These are phyloP conservation scores for Podospora didyma DNA, from an alignment of 495 filamentous ascomycete species.

Conservation along the genomic window DNA sequence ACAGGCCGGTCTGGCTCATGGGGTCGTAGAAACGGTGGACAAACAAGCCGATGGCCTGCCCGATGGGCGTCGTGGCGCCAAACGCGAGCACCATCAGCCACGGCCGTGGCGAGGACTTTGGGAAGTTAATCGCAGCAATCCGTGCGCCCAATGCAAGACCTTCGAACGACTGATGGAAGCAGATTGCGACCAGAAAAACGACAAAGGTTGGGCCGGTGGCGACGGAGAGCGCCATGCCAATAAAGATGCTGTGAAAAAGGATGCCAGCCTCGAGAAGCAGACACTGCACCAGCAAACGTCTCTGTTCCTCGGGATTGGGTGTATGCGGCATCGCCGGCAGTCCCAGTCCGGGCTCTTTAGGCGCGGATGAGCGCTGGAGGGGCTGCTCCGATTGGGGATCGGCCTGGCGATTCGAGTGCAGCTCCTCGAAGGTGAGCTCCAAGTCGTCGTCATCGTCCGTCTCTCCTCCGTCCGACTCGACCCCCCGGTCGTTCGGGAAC, in stretches of 20 bases:
- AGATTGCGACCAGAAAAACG: slow-evolving; percentile 76
- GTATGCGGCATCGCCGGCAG: slow-evolving; percentile 16
- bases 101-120: slow-evolving; percentile 54
- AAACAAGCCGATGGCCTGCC: slow-evolving; percentile 81
- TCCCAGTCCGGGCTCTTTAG: slow-evolving; percentile 21
- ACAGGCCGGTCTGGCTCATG: slow-evolving; percentile 69
- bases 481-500: slow-evolving; percentile 3
- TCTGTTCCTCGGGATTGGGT: slow-evolving; percentile 41
- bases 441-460: slow-evolving; percentile 23
- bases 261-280: slow-evolving; percentile 80
- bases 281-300: slow-evolving; percentile 69
- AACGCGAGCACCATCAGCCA: slow-evolving; percentile 97
- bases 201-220: slow-evolving; percentile 72
- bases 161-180: slow-evolving; percentile 77
- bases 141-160: slow-evolving; percentile 70
- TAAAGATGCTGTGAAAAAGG: slow-evolving; percentile 83
- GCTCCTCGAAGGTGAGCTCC: slow-evolving; percentile 51
- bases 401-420: slow-evolving; percentile 31
- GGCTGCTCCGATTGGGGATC: slow-evolving; percentile 23
- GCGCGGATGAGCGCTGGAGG: slow-evolving; percentile 5
- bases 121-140: slow-evolving; percentile 62
- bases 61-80: slow-evolving; percentile 84
- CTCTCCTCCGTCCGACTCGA: slow-evolving; percentile 31
- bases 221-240: slow-evolving; percentile 85
- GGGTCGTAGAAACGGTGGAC: slow-evolving; percentile 86